Percentiles rank a stretch among this genome's conserved stretches.
Conservation (phyloP, 495 filamentous ascomycete species). For the Penicillium goetzii region DNA sequence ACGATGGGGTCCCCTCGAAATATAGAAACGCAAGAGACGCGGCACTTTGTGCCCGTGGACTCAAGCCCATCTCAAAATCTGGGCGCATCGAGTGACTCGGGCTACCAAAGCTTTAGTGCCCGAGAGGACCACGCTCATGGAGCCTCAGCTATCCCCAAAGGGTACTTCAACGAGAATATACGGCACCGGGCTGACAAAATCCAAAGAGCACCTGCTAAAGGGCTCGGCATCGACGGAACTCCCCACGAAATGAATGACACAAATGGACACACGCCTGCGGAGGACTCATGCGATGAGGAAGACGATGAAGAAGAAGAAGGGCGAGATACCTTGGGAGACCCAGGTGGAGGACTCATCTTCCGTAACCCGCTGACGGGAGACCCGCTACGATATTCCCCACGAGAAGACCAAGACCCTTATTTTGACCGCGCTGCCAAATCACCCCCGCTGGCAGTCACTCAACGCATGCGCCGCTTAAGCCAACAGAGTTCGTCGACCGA, state of each 20-base stretch:
- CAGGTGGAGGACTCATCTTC: conserved; percentile 1
- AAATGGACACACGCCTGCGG: conserved; percentile 10
- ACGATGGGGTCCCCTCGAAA: not conserved
- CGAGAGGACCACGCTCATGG: conserved; percentile 10
- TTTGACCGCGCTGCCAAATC: conserved; percentile 39
- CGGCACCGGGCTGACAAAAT: conserved; percentile 26
- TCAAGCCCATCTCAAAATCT: not conserved
- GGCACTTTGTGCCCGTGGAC: conserved; percentile 18
- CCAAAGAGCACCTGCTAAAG: conserved; percentile 6
- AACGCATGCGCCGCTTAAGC: conserved; percentile 50
- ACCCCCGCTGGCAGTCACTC: conserved; percentile 46
- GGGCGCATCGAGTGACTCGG: not conserved
- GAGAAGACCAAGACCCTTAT: conserved; percentile 27
- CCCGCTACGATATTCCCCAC: not conserved
- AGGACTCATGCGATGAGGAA: conserved; percentile 34
- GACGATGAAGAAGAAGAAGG: conserved; percentile 28
- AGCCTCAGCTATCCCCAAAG: conserved; percentile 37
- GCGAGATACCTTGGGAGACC: conserved; percentile 23
- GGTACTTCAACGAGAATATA: conserved; percentile 44
- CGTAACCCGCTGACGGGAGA: not conserved
- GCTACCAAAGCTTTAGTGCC: conserved; percentile 11
- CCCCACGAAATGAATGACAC: conserved; percentile 11
- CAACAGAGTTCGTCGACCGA: conserved; percentile 40
- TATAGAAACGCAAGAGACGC: conserved; percentile 8
- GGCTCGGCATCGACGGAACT: conserved; percentile 20